These are phyloP conservation scores for Fonsecaea monophora DNA, from an alignment of 2,329 filamentous ascomycete genomes.

Conservation along the genomic window DNA sequence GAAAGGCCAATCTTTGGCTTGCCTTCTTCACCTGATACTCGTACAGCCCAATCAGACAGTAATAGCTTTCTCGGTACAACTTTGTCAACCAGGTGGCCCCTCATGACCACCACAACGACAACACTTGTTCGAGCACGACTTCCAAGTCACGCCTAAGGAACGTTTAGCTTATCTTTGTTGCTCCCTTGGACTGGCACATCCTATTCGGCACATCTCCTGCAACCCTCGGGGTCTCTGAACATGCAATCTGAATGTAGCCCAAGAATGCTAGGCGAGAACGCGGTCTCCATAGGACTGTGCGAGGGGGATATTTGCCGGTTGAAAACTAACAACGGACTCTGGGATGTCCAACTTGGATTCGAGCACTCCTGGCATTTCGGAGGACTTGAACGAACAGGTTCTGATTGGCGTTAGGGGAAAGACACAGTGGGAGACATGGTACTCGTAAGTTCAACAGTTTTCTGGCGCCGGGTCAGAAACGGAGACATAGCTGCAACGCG, in stretches of 20 bases:
- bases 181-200: not conserved
- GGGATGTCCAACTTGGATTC: not conserved
- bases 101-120: not conserved
- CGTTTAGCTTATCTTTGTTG: not conserved
- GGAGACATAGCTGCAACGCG: not conserved
- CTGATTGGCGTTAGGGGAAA: not conserved
- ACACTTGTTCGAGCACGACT: not conserved
- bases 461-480: slow-evolving; percentile 4
- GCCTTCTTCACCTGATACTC: not conserved
- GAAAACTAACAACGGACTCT: not conserved
- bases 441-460: not conserved
- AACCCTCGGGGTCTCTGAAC: not conserved
- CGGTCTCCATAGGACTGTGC: not conserved
- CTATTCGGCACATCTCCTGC: not conserved
- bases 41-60: not conserved
- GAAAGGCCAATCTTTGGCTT: not conserved
- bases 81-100: not conserved
- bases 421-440: not conserved
- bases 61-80: not conserved
- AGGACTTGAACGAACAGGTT: not conserved
- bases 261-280: not conserved
- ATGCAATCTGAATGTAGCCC: not conserved
- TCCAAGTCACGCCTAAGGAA: not conserved
- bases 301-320: not conserved
- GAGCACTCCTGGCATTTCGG: not conserved